Percentiles rank a stretch among this genome's conserved stretches.
Evolutionary conservation across 306 rosid species (phyloP).

Genomic region (Citrullus mucosospermus): DNA sequence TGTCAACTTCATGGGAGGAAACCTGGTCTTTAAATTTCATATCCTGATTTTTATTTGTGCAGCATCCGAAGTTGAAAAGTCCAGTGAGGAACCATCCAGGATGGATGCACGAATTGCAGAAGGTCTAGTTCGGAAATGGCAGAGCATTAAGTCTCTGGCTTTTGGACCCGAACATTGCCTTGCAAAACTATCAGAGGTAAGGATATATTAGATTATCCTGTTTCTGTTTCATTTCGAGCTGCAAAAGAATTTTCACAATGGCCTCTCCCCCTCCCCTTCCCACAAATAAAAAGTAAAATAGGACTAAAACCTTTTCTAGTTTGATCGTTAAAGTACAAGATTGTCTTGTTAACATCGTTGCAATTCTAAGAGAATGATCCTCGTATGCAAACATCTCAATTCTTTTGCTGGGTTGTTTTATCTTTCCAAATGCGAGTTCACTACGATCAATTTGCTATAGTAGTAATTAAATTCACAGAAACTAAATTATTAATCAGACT

Average conservation of each 20-base stretch:
- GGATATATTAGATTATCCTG: conserved; percentile 8
- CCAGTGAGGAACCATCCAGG: conserved; percentile 43
- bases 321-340: background rate
- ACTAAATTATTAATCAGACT: background rate
- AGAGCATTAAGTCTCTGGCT: conserved; percentile 66
- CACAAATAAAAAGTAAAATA: background rate
- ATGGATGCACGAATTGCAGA: conserved; percentile 92
- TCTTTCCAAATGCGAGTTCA: background rate
- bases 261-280: background rate
- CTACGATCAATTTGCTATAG: background rate
- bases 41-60: conserved; percentile 13
- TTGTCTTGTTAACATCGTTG: background rate
- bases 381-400: background rate
- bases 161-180: conserved; percentile 74
- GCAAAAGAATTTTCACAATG: background rate
- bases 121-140: conserved; percentile 84
- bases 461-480: background rate
- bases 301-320: background rate
- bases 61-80: conserved; percentile 36
- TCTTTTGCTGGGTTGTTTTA: background rate
- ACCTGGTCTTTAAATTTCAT: background rate
- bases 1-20: background rate
- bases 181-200: conserved; percentile 59
- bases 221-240: background rate
- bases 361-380: background rate